Evolutionary conservation across 192 early-diverging fungal genomes (phyloP).

Genomic region (Funneliformis geosporum): DNA sequence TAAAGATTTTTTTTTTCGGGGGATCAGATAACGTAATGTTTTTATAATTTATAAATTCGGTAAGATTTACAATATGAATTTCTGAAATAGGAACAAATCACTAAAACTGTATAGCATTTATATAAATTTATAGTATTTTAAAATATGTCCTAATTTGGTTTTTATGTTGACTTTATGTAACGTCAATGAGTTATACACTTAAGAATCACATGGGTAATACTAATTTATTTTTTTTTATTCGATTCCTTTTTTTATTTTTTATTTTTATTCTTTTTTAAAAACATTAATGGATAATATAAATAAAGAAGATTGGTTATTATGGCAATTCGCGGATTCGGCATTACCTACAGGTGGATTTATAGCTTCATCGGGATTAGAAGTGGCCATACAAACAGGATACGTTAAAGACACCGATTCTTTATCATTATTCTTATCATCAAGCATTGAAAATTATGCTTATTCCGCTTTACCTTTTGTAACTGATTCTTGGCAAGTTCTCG

Average conservation of each 20-base stretch:
- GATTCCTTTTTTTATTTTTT: not conserved
- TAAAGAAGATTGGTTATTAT: constrained; percentile 68
- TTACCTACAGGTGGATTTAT: constrained; percentile 96
- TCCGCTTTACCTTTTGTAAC: constrained; percentile 72
- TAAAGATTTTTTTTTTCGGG: no score
- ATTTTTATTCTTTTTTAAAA: not conserved
- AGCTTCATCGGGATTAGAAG: constrained; percentile 88
- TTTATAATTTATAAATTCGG: no score
- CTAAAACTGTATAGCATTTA: no score
- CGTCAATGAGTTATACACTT: no score
- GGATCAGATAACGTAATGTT: no score
- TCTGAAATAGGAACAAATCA: no score
- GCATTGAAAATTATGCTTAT: constrained; percentile 69
- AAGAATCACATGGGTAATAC: no score
- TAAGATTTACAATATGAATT: no score
- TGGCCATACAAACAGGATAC: constrained; percentile 69
- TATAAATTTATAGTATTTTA: no score
- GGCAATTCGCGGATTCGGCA: constrained; percentile 87
- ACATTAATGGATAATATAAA: not conserved
- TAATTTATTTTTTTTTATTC: no score
- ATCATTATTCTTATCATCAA: constrained; percentile 54
- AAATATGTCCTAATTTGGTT: no score
- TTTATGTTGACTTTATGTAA: no score
- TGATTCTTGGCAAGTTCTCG: constrained; percentile 45
- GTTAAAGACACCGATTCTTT: constrained; percentile 46